phyloP scores from a whole-genome alignment of 495 filamentous ascomycete genomes.

The Podospora fimiseda region DNA sequence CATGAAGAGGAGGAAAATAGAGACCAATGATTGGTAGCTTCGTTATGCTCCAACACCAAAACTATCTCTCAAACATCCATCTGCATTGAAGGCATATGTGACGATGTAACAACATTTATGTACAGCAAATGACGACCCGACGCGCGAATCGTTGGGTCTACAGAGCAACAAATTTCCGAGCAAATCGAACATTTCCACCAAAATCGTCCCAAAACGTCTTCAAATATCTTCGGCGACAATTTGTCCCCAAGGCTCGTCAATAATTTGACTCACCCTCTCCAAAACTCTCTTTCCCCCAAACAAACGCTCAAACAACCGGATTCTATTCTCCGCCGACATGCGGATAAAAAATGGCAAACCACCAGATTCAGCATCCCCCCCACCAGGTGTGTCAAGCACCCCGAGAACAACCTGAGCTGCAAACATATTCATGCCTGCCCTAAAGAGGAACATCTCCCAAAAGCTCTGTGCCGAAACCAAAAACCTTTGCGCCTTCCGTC shows the following conservation, averaged over 20 bases:
- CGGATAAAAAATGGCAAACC: slow-evolving; percentile 53
- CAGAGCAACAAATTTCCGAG: neutral
- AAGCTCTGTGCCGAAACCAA: slow-evolving; percentile 47
- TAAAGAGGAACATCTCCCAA: slow-evolving; percentile 69
- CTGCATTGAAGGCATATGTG: neutral
- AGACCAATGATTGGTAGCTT: neutral
- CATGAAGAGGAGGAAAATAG: neutral
- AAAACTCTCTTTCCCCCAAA: slow-evolving; percentile 50
- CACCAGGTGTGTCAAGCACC: slow-evolving; percentile 25
- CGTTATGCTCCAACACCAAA: neutral
- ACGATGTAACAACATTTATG: neutral
- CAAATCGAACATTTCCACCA: neutral
- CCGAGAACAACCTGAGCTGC: slow-evolving; percentile 67
- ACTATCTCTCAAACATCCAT: too few relatives aligned
- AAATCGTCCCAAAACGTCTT: neutral
- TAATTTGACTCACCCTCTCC: slow-evolving; percentile 37
- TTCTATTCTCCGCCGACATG: slow-evolving; percentile 47
- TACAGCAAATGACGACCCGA: neutral
- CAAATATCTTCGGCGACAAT: neutral
- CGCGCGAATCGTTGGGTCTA: neutral
- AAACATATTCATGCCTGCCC: slow-evolving; percentile 72
- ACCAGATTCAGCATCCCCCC: slow-evolving; percentile 18
- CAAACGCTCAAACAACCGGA: slow-evolving; percentile 36
- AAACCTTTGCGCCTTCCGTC: slow-evolving; percentile 19
- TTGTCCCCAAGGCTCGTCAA: slow-evolving; percentile 32